Evolutionary conservation across 2,329 filamentous ascomycete species (phyloP), one percentile per base, ranked within the genome.

Genomic region (Cladosporium halotolerans): DNA sequence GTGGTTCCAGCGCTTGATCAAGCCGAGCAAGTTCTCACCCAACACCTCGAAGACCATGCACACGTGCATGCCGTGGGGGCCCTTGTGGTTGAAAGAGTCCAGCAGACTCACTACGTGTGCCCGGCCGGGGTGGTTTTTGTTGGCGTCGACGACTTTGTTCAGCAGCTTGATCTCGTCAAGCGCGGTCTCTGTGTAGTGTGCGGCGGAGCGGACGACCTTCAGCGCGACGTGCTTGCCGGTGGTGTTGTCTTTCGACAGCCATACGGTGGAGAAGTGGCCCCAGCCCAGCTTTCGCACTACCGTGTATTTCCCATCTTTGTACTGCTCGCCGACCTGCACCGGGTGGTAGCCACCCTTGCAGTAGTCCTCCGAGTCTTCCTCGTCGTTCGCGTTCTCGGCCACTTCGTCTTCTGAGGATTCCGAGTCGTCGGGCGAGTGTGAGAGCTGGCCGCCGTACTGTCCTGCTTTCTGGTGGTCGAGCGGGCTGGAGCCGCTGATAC

Each of bases 11-110:
- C 89, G 85, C 81, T 97, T 97, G 78, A 99, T 96, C 68, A 99
- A 74, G 23, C 93, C 92, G 50, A 97, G 76, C 59, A 97, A 73
- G 68, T 97, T 97, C 79, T 97, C 91, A 51, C 93, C 93, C 53
- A 99, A 74, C 3, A 99, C 93, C 71, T 99, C 93, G 65, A 99
- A 99, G 7, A 99, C 93, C 92, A 99, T 97, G 76, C 93, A 99
- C 55, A 97, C 90, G 68, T 99, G 93, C 48, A 89, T 87, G 45
- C 93, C 93, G 66, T 99, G 95, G 41, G 92, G 92, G 9, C 93
- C 93, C 71, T 95, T 95, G 75, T 97, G 93, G 70, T 96, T 92
- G 70, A 99, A 99, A 0, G 89, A 96, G 72, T 97, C 92, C 63
- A 97, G 81, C 38, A 99, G 79, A 71, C 90, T 96, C 70, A 99